Percentiles rank a stretch among this genome's conserved stretches.
phyloP scores from a whole-genome alignment of 805 yeast genomes.

The Yarrowia sp. region DNA sequence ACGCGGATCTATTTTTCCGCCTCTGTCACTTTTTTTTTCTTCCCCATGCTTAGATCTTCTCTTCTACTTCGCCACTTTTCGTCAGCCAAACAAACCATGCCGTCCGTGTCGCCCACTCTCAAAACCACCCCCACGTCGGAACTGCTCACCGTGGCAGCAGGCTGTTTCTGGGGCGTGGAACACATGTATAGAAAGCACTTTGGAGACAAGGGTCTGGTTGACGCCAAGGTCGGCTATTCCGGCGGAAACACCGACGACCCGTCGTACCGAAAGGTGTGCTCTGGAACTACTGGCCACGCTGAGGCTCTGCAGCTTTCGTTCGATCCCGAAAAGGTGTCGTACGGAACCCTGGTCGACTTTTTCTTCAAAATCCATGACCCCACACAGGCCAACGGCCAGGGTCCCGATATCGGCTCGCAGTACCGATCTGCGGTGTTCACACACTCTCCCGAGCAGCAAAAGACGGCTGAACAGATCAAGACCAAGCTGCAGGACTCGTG shows the following conservation, averaged over 20 bases:
- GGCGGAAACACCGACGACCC: slow-evolving; percentile 63
- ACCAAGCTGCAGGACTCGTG: slow-evolving; percentile 65
- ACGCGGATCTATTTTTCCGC: background rate
- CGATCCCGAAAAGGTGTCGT: slow-evolving; percentile 62
- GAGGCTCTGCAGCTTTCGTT: slow-evolving; percentile 82
- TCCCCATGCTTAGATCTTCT: background rate
- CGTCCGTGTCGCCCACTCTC: slow-evolving; percentile 35
- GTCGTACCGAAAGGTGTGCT: slow-evolving; percentile 68
- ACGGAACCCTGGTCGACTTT: slow-evolving; percentile 66
- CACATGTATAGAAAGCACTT: slow-evolving; percentile 72
- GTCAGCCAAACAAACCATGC: background rate
- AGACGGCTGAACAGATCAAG: slow-evolving; percentile 45
- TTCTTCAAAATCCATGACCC: slow-evolving; percentile 95
- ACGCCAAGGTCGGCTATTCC: slow-evolving; percentile 83
- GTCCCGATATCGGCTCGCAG: slow-evolving; percentile 85
- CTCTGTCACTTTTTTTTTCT: background rate
- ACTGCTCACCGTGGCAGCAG: slow-evolving; percentile 59
- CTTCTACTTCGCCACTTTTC: slow-evolving; percentile 10
- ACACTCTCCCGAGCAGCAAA: slow-evolving; percentile 50
- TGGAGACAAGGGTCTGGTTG: slow-evolving; percentile 61
- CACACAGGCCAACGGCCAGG: slow-evolving; percentile 76
- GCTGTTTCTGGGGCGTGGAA: slow-evolving; percentile 60
- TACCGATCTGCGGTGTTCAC: slow-evolving; percentile 81
- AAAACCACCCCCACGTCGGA: slow-evolving; percentile 46
- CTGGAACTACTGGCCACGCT: slow-evolving; percentile 73